A percentile compares a stretch with the other conserved stretches of the same genome.
Conservation (phyloP, 768 basidiomycete species). For the Tephrocybe sp. region DNA sequence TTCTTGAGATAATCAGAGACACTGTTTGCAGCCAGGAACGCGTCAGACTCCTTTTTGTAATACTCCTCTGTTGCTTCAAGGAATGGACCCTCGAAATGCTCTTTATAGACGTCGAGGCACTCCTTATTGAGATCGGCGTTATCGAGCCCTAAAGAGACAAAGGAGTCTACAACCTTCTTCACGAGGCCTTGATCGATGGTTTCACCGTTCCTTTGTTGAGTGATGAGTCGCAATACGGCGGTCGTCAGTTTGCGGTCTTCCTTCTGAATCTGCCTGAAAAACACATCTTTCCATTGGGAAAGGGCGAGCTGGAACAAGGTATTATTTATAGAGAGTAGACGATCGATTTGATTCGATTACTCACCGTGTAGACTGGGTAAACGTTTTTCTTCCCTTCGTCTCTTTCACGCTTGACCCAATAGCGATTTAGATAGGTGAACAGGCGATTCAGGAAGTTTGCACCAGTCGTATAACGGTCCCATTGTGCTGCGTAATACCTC, state of each 20-base stretch:
- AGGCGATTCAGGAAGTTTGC: slow-evolving; percentile 96
- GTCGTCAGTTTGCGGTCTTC: slow-evolving; percentile 80
- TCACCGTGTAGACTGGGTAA: slow-evolving; percentile 93
- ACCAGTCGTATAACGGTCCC: slow-evolving; percentile 96
- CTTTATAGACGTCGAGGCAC: slow-evolving; percentile 93
- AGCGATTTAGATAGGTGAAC: slow-evolving; percentile 96
- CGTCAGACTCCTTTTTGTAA: slow-evolving; percentile 91
- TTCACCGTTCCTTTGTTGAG: slow-evolving; percentile 94
- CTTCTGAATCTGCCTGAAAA: slow-evolving; percentile 83
- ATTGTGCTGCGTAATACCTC: slow-evolving; percentile 89
- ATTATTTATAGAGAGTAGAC: slow-evolving; percentile 1
- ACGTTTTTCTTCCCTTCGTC: slow-evolving; percentile 97
- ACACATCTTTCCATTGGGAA: slow-evolving; percentile 92
- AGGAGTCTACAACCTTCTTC: slow-evolving; percentile 97
- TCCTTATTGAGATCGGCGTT: slow-evolving; percentile 89
- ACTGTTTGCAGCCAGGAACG: slow-evolving; percentile 88
- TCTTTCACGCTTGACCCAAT: slow-evolving; percentile 99
- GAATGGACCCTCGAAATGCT: slow-evolving; percentile 90
- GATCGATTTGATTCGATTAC: slow-evolving; percentile 22
- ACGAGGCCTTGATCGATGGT: slow-evolving; percentile 93
- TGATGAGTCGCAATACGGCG: slow-evolving; percentile 86
- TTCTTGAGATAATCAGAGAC: slow-evolving; percentile 97
- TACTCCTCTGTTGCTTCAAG: slow-evolving; percentile 86
- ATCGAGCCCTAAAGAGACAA: slow-evolving; percentile 93
- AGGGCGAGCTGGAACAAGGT: slow-evolving; percentile 67